Percentiles rank a stretch among this genome's conserved stretches.
Conservation (phyloP, 495 filamentous ascomycete genomes). For the Pyronema omphalodes region DNA sequence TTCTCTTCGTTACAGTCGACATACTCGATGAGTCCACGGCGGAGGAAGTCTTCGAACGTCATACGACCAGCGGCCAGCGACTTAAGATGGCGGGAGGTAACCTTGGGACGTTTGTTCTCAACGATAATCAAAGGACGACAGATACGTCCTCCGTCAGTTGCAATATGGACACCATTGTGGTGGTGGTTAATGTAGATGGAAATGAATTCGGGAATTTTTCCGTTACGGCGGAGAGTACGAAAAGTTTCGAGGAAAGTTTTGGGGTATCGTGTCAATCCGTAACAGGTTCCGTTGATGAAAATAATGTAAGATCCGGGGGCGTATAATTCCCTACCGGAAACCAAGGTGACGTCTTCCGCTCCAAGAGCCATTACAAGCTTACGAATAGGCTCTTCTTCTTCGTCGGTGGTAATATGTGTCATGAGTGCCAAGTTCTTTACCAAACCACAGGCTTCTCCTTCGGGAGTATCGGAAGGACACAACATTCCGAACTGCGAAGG, state of each 20-base stretch:
- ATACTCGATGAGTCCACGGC: constrained; percentile 78
- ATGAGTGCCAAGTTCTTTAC: constrained; percentile 97
- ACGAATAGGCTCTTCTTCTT: constrained; percentile 73
- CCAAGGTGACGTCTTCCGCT: constrained; percentile 35
- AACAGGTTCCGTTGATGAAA: constrained; percentile 85
- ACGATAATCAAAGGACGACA: constrained; percentile 91
- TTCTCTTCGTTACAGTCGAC: constrained; percentile 98
- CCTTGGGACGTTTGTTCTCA: constrained; percentile 60
- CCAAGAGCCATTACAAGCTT: constrained; percentile 62
- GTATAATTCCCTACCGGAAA: constrained; percentile 69
- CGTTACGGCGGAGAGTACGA: constrained; percentile 64
- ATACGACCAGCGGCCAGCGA: constrained; percentile 61
- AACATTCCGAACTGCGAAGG: constrained; percentile 97
- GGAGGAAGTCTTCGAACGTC: constrained; percentile 84
- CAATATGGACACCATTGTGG: constrained; percentile 78
- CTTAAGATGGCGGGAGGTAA: constrained; percentile 55
- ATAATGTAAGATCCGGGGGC: constrained; percentile 67
- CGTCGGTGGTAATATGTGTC: constrained; percentile 95
- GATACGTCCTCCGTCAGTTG: constrained; percentile 89
- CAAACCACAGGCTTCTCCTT: constrained; percentile 94
- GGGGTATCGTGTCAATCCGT: constrained; percentile 62
- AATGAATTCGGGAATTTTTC: constrained; percentile 80
- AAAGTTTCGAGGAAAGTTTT: constrained; percentile 70
- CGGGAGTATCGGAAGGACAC: constrained; percentile 88
- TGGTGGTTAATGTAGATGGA: constrained; percentile 91